Percentiles rank a stretch among this genome's conserved stretches.
phyloP scores from a whole-genome alignment of 768 basidiomycete species.

The Leccinum disarticulatum region DNA sequence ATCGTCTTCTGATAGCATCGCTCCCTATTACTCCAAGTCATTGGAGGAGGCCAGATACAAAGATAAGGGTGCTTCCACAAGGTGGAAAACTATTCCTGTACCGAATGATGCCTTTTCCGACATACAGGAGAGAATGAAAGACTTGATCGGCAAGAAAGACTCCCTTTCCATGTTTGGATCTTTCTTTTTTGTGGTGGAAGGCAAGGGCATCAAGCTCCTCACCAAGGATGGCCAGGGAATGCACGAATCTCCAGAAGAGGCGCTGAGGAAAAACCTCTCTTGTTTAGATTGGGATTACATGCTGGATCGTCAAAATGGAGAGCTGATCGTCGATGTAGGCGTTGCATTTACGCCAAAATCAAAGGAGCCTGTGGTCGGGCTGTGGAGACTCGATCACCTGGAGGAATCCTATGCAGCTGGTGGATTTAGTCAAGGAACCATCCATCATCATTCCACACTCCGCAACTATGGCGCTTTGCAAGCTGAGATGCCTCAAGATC shows the following conservation, averaged over 20 bases:
- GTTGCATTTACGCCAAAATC: background rate
- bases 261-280: background rate
- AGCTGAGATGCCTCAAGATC: conserved; percentile 14
- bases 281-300: conserved; percentile 10
- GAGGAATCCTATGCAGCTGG: background rate
- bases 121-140: background rate
- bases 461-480: conserved; percentile 9
- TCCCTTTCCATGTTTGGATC: background rate
- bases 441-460: background rate
- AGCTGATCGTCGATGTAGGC: conserved; percentile 4
- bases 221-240: conserved; percentile 7
- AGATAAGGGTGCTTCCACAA: background rate
- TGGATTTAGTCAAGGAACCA: background rate
- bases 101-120: background rate
- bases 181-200: conserved; percentile 15
- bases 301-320: background rate
- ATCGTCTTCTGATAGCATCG: too few relatives aligned
- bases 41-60: conserved; percentile 8
- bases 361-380: too few relatives aligned
- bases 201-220: conserved; percentile 16
- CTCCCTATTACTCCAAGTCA: background rate
- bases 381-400: background rate
- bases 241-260: background rate
- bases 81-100: background rate
- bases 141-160: background rate